Conservation (phyloP, 768 basidiomycete species). For the Kwoniella europaea region DNA sequence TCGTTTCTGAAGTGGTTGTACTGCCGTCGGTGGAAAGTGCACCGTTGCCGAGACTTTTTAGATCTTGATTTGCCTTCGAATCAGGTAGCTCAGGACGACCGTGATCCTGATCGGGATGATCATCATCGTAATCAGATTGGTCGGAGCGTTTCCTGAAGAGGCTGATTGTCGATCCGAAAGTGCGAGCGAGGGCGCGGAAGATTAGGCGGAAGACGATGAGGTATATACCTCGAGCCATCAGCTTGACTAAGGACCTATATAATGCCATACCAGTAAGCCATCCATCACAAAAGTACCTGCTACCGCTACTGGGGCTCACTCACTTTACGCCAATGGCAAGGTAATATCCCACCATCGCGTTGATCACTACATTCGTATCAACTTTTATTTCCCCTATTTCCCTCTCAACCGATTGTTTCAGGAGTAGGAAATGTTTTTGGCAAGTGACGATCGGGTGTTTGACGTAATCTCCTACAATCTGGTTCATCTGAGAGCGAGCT, state of each 20-base stretch:
- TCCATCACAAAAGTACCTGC: background rate
- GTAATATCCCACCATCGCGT: background rate
- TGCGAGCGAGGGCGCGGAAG: background rate
- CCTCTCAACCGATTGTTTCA: background rate
- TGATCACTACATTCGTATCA: background rate
- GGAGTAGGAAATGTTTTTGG: background rate
- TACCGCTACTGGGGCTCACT: too few relatives aligned
- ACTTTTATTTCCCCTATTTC: background rate
- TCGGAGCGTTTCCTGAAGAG: background rate
- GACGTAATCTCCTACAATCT: background rate
- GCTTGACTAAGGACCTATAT: background rate
- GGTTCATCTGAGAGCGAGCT: background rate
- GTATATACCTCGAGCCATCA: background rate
- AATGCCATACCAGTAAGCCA: background rate
- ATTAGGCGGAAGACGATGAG: background rate
- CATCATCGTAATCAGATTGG: background rate
- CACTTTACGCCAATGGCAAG: background rate
- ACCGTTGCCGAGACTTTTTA: background rate
- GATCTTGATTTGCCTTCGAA: background rate
- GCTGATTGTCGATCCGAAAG: background rate
- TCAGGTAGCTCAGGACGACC: background rate
- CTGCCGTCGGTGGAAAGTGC: too few relatives aligned
- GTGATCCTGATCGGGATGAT: background rate
- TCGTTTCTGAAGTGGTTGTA: background rate
- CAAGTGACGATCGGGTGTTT: background rate